Conservation (phyloP, 116 monocot species). For the Zostera marina region DNA sequence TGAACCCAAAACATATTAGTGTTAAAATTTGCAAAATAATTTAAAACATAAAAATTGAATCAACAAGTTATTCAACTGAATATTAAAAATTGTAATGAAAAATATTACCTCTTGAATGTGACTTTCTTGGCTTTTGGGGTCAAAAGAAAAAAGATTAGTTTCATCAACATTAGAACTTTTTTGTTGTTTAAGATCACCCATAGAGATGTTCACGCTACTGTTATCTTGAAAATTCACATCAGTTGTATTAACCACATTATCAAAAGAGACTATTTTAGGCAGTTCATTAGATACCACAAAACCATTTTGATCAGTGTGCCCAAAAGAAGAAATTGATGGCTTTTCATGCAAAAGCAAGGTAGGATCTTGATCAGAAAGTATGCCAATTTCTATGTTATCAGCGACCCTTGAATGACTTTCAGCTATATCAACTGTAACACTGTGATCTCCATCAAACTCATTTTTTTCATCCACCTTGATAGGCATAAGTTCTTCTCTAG, state of each 20-base stretch:
- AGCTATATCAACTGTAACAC: constrained; percentile 8
- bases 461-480: constrained; percentile 15
- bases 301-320: background rate
- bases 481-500: constrained; percentile 16
- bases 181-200: constrained; percentile 18
- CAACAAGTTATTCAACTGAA: background rate
- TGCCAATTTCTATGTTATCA: constrained; percentile 26
- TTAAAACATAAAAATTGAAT: background rate
- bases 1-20: too few species aligned
- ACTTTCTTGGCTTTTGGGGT: constrained; percentile 21
- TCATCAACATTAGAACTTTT: constrained; percentile 28
- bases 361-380: constrained; percentile 45
- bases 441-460: constrained; percentile 13
- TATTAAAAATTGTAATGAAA: background rate
- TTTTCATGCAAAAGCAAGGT: constrained; percentile 62
- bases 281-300: constrained; percentile 3
- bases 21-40: background rate
- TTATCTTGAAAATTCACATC: constrained; percentile 12
- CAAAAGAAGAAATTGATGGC: constrained; percentile 13
- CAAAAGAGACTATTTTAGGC: constrained; percentile 6
- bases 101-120: constrained; percentile 29
- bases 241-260: constrained; percentile 16
- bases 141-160: constrained; percentile 55
- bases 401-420: constrained; percentile 12
- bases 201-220: constrained; percentile 10